Percentiles rank a stretch among this genome's conserved stretches.
Evolutionary conservation across 306 rosid genomes (phyloP).

Genomic region (Begonia fuchsioides): DNA sequence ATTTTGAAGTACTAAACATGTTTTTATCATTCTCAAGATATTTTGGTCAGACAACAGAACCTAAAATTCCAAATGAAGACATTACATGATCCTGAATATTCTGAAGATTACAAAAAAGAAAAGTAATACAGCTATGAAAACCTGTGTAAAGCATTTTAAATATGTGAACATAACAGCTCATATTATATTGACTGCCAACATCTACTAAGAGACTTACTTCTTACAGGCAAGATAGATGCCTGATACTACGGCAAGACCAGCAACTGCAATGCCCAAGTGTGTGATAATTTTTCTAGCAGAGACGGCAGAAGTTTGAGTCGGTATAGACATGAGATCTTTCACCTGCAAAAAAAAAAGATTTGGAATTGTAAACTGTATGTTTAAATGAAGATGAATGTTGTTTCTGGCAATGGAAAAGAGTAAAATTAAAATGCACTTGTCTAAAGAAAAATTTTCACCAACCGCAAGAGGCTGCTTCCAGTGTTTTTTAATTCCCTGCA

Average conservation of each 20-base stretch:
- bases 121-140: too few species aligned
- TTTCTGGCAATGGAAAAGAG: too few species aligned
- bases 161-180: too few species aligned
- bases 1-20: too few species aligned
- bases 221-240: constrained; percentile 59
- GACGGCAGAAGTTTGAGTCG: constrained; percentile 21
- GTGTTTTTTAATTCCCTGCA: constrained; percentile 72
- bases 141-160: too few species aligned
- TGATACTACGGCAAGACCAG: constrained; percentile 57
- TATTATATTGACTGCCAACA: too few species aligned
- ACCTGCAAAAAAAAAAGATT: constrained; percentile 29
- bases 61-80: too few species aligned
- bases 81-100: too few species aligned
- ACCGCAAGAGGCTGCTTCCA: constrained; percentile 87
- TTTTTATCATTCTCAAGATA: too few species aligned
- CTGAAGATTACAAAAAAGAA: too few species aligned
- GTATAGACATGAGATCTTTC: constrained; percentile 59
- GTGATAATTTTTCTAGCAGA: constrained; percentile 32
- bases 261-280: constrained; percentile 45
- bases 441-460: constrained; percentile 6
- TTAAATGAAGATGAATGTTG: background rate
- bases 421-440: background rate
- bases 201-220: constrained; percentile 20
- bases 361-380: background rate
- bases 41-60: too few species aligned